These are phyloP conservation scores for Chlamydomonas incerta DNA, from an alignment of 139 green algal species.

Conservation along the genomic window DNA sequence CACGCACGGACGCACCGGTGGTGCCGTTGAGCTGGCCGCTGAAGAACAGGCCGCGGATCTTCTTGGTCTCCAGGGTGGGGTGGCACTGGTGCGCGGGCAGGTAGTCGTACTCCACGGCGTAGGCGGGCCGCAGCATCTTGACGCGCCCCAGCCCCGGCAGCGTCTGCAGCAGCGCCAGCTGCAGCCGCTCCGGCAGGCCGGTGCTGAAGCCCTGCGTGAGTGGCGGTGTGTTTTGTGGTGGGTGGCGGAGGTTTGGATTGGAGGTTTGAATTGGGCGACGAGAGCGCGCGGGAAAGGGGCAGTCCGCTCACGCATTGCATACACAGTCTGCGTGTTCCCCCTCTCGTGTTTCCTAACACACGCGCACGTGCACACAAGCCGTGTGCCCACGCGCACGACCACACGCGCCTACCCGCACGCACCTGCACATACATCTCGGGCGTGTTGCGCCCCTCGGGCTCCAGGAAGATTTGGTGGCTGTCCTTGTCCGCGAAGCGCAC, in stretches of 20 bases:
- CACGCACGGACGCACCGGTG: slow-evolving; percentile 62
- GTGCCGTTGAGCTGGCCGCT: slow-evolving; percentile 98
- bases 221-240: background rate
- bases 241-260: too few relatives aligned
- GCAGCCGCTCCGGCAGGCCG: slow-evolving; percentile 91
- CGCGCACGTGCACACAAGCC: too few relatives aligned
- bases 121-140: slow-evolving; percentile 87
- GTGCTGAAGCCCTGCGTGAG: slow-evolving; percentile 83
- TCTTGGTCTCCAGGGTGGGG: slow-evolving; percentile 93
- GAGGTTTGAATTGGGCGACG: background rate
- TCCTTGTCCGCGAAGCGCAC: slow-evolving; percentile 95
- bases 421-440: slow-evolving; percentile 96
- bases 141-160: slow-evolving; percentile 90
- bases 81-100: slow-evolving; percentile 93
- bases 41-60: slow-evolving; percentile 93
- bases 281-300: too few relatives aligned
- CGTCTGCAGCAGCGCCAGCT: slow-evolving; percentile 93
- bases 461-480: slow-evolving; percentile 96
- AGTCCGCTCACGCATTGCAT: too few relatives aligned
- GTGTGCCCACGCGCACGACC: too few relatives aligned
- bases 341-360: too few relatives aligned
- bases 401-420: too few relatives aligned
- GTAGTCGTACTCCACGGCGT: slow-evolving; percentile 99
- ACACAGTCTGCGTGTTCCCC: too few relatives aligned
- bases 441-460: slow-evolving; percentile 94